Base-by-base conservation (phyloP, 1,139 yeast genomes). In the Nematodospora anomalae region DNA sequence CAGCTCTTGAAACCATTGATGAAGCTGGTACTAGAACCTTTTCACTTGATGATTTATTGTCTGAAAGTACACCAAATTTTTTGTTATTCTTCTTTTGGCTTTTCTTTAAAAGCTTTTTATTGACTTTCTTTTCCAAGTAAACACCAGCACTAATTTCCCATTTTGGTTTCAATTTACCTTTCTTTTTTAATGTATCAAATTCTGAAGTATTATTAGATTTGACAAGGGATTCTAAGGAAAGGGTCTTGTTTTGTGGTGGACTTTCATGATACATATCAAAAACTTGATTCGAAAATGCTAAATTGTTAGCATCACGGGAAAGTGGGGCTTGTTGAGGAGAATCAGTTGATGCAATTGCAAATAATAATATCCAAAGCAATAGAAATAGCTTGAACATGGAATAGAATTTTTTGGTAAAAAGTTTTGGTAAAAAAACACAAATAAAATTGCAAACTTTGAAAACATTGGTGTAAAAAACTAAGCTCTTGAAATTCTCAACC, bases 141-240 rank as follows among this genome's bases (percentile, higher is more conserved):
- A 43, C 30, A 18, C 47, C 47, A 18, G 42, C 37, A 32, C 33
- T 35, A 22, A 33, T 21, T 25, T 43, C 40, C 45, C 44, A 40
- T 26, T 36, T 40, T 26, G 47, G 45, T 21, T 38, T 38, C 26
- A 40, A 34, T 26, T 41, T 41, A 7, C 35, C 33, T 22, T 38
- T 41, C 28, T 41, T 40, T 11, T 35, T 37, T n/a, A 21, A 16
- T n/a, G 33, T 34, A 23, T 33, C 33, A 15, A 38, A 26, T 22
- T 28, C 18, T 11, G 12, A 16, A 4, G 36, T 31, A 15, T 31
- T 28, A 24, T 35, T 34, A 7, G n/a, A 11, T 7, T 27, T 24
- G 9, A 29, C 11, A 18, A 18, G 21, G 21, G 21, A 18, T 6
- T 18, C 21, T 13, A 24, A 26, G 2, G 29, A 16, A 11, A 24